phyloP scores from a whole-genome alignment of 176 grass and related monocot species.

The Triticum urartu region DNA sequence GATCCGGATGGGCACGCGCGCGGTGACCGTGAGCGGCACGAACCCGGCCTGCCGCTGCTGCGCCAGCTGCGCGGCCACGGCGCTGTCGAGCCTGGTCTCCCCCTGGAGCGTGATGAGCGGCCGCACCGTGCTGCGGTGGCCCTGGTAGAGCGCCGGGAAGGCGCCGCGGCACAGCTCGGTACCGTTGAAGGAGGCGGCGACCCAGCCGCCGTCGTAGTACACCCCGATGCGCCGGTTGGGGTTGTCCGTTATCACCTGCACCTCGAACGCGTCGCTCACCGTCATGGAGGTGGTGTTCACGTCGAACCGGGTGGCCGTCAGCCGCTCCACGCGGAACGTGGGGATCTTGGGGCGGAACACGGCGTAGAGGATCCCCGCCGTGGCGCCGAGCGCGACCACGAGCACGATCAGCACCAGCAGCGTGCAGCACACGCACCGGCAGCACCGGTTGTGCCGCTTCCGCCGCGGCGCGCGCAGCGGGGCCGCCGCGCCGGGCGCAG shows the following conservation, averaged over 20 bases:
- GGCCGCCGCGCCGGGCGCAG: not conserved
- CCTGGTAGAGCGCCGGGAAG: conserved; percentile 88
- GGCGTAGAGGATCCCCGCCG: conserved; percentile 76
- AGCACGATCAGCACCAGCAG: conserved; percentile 6
- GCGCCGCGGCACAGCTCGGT: conserved; percentile 58
- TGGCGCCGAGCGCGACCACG: conserved; percentile 25
- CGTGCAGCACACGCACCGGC: conserved; percentile 76
- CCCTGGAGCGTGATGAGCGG: conserved; percentile 46
- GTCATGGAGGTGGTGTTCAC: conserved; percentile 33
- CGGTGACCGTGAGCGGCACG: conserved; percentile 55
- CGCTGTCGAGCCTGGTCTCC: conserved; percentile 46
- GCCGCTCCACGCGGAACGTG: conserved; percentile 63
- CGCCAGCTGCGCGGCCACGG: conserved; percentile 38
- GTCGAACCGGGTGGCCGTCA: conserved; percentile 52
- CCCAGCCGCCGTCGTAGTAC: conserved; percentile 70
- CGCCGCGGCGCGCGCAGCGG: not conserved
- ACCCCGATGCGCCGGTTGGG: conserved; percentile 75
- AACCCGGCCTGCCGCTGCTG: conserved; percentile 46
- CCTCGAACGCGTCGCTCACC: conserved; percentile 54
- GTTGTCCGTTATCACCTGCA: conserved; percentile 60
- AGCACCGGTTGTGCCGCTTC: conserved; percentile 47
- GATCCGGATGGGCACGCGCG: conserved; percentile 59
- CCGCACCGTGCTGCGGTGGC: conserved; percentile 65
- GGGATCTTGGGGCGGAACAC: conserved; percentile 87
- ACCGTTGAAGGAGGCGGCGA: conserved; percentile 61